A percentile compares a stretch with the other conserved stretches of the same genome.
phyloP scores from a whole-genome alignment of 208 protist genomes.

The Leishmania major region DNA sequence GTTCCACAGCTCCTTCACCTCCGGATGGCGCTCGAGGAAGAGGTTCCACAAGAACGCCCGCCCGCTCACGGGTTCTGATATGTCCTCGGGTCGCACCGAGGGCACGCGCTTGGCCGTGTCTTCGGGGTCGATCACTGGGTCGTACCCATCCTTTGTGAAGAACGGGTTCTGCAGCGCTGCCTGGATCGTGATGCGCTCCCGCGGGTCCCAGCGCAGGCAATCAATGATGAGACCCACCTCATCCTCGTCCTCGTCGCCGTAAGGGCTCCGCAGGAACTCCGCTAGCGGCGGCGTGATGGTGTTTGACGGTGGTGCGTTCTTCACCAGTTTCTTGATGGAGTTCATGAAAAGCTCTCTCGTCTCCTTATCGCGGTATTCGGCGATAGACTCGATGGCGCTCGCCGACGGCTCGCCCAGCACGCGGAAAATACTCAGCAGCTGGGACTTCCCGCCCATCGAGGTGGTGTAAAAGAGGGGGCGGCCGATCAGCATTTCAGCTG shows the following conservation, averaged over 20 bases:
- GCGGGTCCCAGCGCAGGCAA: conserved; percentile 78
- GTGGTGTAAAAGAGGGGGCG: conserved; percentile 84
- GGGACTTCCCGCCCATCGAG: conserved; percentile 90
- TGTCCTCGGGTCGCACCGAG: conserved; percentile 62
- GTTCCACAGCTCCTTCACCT: conserved; percentile 71
- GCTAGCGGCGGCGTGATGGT: conserved; percentile 21
- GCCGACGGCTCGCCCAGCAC: conserved; percentile 78
- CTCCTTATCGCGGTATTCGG: conserved; percentile 47
- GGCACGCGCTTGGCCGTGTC: conserved; percentile 54
- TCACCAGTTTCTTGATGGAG: conserved; percentile 39
- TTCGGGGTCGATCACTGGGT: conserved; percentile 63
- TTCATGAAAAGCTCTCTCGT: conserved; percentile 49
- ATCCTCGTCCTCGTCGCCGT: conserved; percentile 71
- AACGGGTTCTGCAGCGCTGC: conserved; percentile 78
- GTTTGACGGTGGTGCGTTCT: conserved; percentile 12
- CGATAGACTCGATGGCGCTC: conserved; percentile 80
- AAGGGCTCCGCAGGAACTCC: conserved; percentile 59
- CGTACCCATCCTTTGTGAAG: conserved; percentile 79
- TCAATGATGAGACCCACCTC: conserved; percentile 70
- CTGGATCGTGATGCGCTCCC: conserved; percentile 64
- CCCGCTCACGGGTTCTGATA: conserved; percentile 60
- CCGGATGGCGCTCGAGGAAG: conserved; percentile 75
- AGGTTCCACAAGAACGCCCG: conserved; percentile 81
- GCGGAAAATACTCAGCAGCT: conserved; percentile 93
- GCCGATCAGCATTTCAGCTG: conserved; percentile 88